These are phyloP conservation scores for Lactifluus volemus DNA, from an alignment of 768 basidiomycete genomes.

Conservation along the genomic window DNA sequence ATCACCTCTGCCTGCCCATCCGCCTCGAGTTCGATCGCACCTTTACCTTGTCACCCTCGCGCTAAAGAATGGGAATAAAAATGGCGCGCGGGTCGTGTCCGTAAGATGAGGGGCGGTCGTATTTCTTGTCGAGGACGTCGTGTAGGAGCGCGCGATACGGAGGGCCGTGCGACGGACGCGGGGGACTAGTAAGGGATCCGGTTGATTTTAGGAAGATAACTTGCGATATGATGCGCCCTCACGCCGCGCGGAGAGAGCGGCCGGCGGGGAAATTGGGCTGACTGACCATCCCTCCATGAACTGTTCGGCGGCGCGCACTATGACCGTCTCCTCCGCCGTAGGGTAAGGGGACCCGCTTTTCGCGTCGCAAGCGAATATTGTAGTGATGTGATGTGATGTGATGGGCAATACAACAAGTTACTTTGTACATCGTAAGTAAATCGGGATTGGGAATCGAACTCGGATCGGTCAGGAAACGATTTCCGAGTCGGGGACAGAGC, in stretches of 20 bases:
- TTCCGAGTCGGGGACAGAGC: background rate
- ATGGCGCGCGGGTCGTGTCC: background rate
- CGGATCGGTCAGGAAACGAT: background rate
- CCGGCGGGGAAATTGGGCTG: constrained; percentile 47
- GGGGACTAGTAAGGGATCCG: constrained; percentile 41
- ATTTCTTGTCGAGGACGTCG: background rate
- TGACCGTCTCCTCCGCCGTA: constrained; percentile 39
- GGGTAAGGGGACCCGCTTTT: constrained; percentile 32
- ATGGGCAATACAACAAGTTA: background rate
- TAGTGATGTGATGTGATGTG: no score
- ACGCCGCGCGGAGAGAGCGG: constrained; percentile 32
- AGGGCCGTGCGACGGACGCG: constrained; percentile 77
- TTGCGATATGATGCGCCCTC: background rate
- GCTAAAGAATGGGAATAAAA: background rate
- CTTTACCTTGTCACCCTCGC: no score
- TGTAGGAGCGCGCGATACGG: constrained; percentile 40
- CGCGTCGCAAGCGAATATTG: background rate
- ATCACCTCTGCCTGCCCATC: constrained; percentile 53
- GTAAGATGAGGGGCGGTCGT: background rate
- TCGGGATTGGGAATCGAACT: background rate
- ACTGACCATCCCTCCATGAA: constrained; percentile 62
- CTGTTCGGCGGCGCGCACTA: constrained; percentile 51
- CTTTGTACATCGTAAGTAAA: background rate
- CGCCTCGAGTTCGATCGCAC: no score
- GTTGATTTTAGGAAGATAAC: no score